Conservation (phyloP, 106 monocot species). For the Dendrobium catenatum region DNA sequence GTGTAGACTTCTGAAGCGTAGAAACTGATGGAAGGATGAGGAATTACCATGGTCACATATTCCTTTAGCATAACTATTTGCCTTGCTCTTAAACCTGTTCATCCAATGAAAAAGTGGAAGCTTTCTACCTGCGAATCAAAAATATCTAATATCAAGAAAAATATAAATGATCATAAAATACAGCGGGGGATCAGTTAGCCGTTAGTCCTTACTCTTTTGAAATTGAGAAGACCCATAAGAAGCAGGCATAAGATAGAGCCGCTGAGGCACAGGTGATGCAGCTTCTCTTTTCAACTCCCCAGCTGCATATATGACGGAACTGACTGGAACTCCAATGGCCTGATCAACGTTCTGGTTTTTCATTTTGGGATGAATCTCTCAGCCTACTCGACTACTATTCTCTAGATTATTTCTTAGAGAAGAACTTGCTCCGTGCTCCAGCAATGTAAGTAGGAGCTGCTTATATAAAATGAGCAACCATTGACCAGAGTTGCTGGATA, state of each 20-base stretch:
- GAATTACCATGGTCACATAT: background rate
- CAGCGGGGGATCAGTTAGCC: background rate
- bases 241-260: background rate
- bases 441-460: too few relatives aligned
- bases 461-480: too few relatives aligned
- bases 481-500: too few relatives aligned
- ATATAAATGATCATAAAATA: background rate
- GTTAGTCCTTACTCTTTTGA: background rate
- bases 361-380: background rate
- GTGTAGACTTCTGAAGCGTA: too few relatives aligned
- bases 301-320: constrained; percentile 13
- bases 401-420: too few relatives aligned
- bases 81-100: background rate
- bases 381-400: too few relatives aligned
- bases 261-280: background rate
- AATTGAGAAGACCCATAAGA: background rate
- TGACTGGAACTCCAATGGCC: constrained; percentile 26
- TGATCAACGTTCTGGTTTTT: constrained; percentile 9
- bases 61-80: background rate
- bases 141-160: background rate
- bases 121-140: background rate
- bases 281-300: background rate
- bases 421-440: too few relatives aligned
- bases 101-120: background rate
- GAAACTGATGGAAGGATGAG: background rate